A percentile compares a stretch with the other conserved stretches of the same genome.
Conservation (phyloP, 2,329 filamentous ascomycete species). For the Aspergillus flavus region DNA sequence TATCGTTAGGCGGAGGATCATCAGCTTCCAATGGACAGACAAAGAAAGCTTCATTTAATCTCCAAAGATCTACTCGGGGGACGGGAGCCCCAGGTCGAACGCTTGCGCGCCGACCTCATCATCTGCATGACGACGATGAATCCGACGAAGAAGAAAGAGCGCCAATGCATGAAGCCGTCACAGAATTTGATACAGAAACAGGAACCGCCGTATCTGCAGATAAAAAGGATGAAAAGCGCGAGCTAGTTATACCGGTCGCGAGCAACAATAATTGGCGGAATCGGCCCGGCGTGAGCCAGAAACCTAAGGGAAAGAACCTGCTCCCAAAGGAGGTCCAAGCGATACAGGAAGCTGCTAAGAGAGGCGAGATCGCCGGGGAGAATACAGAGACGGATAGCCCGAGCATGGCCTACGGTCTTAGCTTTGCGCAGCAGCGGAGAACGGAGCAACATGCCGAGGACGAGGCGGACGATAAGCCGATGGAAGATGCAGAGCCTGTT, state of each 20-base stretch:
- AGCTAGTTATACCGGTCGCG: conserved; percentile 77
- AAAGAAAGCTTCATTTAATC: conserved; percentile 38
- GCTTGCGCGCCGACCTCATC: conserved; percentile 34
- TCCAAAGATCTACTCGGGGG: conserved; percentile 29
- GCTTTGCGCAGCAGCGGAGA: conserved; percentile 43
- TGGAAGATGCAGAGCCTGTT: conserved; percentile 27
- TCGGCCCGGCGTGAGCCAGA: conserved; percentile 48
- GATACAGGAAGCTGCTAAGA: conserved; percentile 45
- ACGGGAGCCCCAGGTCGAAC: conserved; percentile 20
- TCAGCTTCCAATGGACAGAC: conserved; percentile 32
- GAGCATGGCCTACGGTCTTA: conserved; percentile 58
- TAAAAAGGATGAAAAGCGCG: conserved; percentile 53
- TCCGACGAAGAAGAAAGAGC: conserved; percentile 56
- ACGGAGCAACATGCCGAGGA: conserved; percentile 16
- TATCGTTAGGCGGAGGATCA: conserved; percentile 37
- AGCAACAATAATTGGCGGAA: conserved; percentile 76
- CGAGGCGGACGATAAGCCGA: conserved; percentile 30
- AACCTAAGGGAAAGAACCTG: conserved; percentile 62
- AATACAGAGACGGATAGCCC: conserved; percentile 54
- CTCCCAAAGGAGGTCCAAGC: conserved; percentile 61
- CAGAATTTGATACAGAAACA: conserved; percentile 55
- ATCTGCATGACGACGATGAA: conserved; percentile 50
- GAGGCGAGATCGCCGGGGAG: conserved; percentile 34
- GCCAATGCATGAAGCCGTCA: conserved; percentile 50
- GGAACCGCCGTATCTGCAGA: conserved; percentile 45